These are phyloP conservation scores for Basipetospora chlamydospora DNA, from an alignment of 2,329 filamentous ascomycete species.

Conservation along the genomic window DNA sequence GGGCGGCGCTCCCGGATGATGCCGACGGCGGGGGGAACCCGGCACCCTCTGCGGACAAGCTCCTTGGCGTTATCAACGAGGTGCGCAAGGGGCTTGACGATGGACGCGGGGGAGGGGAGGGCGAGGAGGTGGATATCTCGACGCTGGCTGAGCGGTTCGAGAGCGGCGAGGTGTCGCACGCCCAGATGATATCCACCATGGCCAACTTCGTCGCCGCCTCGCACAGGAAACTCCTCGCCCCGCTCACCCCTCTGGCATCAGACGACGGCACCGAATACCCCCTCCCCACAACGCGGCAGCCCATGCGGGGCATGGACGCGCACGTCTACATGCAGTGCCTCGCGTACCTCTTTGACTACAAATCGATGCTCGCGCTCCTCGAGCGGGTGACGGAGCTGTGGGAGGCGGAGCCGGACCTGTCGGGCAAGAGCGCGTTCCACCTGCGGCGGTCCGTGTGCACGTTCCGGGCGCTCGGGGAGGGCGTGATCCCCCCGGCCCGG, in stretches of 20 bases:
- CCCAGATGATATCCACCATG: neutral
- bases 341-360: conserved; percentile 28
- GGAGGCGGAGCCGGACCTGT: conserved; percentile 16
- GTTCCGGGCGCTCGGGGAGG: conserved; percentile 33
- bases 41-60: too few species aligned
- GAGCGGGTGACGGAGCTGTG: conserved; percentile 43
- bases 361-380: conserved; percentile 41
- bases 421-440: conserved; percentile 18
- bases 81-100: too few species aligned
- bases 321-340: conserved; percentile 5
- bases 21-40: too few species aligned
- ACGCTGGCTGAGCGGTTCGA: neutral
- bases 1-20: too few species aligned
- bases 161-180: neutral
- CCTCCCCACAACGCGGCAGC: neutral
- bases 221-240: neutral
- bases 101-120: neutral
- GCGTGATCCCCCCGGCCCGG: too few species aligned
- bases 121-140: neutral
- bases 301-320: conserved; percentile 1
- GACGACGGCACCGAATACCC: neutral
- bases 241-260: neutral
- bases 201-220: neutral
- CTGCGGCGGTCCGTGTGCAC: conserved; percentile 18
- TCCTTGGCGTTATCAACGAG: too few species aligned